Conservation (phyloP, 768 basidiomycete genomes). For the Leccinum uliginosum region DNA sequence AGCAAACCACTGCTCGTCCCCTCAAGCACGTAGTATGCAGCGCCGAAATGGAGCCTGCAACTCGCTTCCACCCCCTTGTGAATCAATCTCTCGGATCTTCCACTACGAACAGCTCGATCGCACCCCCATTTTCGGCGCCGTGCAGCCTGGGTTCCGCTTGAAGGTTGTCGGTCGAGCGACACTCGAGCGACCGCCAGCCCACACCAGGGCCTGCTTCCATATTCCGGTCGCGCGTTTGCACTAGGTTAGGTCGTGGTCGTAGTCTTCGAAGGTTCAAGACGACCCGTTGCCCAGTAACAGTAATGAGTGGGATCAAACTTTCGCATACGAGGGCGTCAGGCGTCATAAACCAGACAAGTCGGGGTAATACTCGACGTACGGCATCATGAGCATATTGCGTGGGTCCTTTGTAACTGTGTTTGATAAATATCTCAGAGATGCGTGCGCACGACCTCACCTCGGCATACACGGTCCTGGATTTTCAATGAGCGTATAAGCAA, state of each 20-base stretch:
- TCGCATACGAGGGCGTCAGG: background rate
- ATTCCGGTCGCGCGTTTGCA: background rate
- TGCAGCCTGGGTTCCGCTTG: background rate
- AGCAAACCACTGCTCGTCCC: background rate
- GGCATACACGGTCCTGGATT: background rate
- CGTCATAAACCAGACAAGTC: background rate
- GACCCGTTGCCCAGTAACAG: conserved; percentile 14
- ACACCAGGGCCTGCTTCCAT: background rate
- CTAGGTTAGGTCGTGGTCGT: background rate
- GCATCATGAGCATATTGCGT: background rate
- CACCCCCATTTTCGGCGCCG: background rate
- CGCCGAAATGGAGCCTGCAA: background rate
- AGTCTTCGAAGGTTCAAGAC: conserved; percentile 13
- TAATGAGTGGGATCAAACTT: conserved; percentile 10
- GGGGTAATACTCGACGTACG: background rate
- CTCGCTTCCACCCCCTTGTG: background rate
- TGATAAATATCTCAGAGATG: background rate
- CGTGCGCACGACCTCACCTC: background rate
- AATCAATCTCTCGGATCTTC: background rate
- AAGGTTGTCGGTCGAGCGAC: background rate
- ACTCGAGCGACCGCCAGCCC: background rate
- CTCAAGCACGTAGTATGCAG: too few species aligned
- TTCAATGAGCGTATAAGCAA: background rate
- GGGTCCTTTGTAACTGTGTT: conserved; percentile 1
- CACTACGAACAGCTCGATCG: background rate